These are phyloP conservation scores for Ministeria vibrans DNA, from an alignment of 78 protist species.

Conservation along the genomic window DNA sequence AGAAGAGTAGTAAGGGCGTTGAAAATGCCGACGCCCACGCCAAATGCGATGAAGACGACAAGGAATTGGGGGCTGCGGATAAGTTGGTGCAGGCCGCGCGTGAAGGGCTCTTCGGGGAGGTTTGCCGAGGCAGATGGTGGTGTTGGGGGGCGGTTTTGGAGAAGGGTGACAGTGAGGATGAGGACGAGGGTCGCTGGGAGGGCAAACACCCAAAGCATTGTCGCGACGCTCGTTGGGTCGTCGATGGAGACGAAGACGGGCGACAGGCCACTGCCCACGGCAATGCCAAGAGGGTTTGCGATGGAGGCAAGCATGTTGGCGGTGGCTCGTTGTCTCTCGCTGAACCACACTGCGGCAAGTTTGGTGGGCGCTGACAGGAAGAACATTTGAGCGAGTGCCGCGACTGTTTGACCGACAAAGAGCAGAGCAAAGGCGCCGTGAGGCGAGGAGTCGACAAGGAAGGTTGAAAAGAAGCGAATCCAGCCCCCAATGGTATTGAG, in stretches of 20 bases:
- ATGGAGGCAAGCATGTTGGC: conserved; percentile 11
- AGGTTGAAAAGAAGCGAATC: neutral
- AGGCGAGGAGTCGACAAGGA: neutral
- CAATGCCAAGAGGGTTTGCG: conserved; percentile 10
- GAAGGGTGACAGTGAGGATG: neutral
- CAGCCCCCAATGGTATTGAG: neutral
- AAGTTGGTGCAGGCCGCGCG: neutral
- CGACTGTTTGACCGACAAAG: conserved; percentile 2
- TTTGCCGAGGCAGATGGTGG: neutral
- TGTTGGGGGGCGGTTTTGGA: neutral
- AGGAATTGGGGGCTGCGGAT: neutral
- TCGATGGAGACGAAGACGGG: too few relatives aligned
- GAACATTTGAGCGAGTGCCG: conserved; percentile 2
- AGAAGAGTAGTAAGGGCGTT: conserved; percentile 6
- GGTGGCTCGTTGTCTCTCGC: conserved; percentile 5
- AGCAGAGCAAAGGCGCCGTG: neutral
- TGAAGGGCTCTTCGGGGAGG: neutral
- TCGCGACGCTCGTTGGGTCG: too few relatives aligned
- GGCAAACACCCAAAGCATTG: neutral
- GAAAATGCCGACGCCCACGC: conserved; percentile 10
- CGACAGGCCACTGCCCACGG: neutral
- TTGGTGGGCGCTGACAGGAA: conserved; percentile 5
- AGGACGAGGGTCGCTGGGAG: neutral
- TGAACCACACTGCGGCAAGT: conserved; percentile 22
- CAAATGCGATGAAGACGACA: neutral